Evolutionary conservation across 1,284 basidiomycete genomes (phyloP).

Genomic region (Leccinum pachyderme): DNA sequence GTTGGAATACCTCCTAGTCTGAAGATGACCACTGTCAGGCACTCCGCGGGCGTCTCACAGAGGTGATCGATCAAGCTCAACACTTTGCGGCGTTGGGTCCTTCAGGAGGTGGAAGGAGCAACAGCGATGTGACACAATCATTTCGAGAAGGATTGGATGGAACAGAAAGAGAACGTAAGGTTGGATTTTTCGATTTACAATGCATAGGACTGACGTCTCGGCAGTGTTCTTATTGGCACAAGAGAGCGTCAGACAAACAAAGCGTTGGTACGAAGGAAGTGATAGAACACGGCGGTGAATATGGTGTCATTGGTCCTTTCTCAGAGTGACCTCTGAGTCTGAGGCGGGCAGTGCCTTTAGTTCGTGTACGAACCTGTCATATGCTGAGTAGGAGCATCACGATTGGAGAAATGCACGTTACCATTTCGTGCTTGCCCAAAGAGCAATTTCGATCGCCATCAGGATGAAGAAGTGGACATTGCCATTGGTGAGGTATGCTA

Average conservation of each 20-base stretch:
- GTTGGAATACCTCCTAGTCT: neutral
- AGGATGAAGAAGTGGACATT: slow-evolving; percentile 64
- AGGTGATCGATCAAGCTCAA: slow-evolving; percentile 87
- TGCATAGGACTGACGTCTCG: slow-evolving; percentile 4
- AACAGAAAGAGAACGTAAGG: slow-evolving; percentile 82
- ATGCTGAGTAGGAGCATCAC: slow-evolving; percentile 1
- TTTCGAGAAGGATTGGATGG: slow-evolving; percentile 88
- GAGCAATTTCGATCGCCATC: slow-evolving; percentile 57
- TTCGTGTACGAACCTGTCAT: slow-evolving; percentile 53
- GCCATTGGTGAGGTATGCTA: slow-evolving; percentile 56
- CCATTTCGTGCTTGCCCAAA: slow-evolving; percentile 83
- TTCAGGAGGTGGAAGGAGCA: slow-evolving; percentile 50
- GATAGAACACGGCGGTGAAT: slow-evolving; percentile 50
- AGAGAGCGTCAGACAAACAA: slow-evolving; percentile 73
- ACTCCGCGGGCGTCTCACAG: slow-evolving; percentile 74
- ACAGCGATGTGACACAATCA: slow-evolving; percentile 60
- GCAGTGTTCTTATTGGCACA: slow-evolving; percentile 83
- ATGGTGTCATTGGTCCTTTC: slow-evolving; percentile 27
- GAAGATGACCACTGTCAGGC: slow-evolving; percentile 47
- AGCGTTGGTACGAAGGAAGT: slow-evolving; percentile 79
- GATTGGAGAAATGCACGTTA: slow-evolving; percentile 30
- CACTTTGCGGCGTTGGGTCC: slow-evolving; percentile 78
- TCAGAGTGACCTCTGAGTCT: slow-evolving; percentile 19
- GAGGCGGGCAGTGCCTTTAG: slow-evolving; percentile 36
- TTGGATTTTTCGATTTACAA: neutral